Base-by-base conservation (phyloP, 768 basidiomycete species). In the Tephrocybe sp. region DNA sequence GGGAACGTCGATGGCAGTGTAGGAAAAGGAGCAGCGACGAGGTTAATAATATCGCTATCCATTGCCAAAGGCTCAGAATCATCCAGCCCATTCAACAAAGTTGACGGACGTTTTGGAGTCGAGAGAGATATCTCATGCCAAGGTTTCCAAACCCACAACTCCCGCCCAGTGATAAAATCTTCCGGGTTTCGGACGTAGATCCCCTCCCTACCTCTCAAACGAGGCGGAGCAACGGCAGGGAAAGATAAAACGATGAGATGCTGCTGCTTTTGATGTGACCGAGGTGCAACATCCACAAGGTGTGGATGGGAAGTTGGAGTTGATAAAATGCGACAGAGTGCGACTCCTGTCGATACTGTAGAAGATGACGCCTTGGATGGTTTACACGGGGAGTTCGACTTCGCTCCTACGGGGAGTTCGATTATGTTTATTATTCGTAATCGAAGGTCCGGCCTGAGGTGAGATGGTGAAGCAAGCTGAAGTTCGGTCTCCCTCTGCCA, bases 401-500 rank as follows among this genome's bases (percentile, higher is more conserved):
- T 64, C 11, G 52, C 39, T 17, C 64, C 60, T 1, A 43, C 40
- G 26, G 73, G 64, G 13, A 54, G 34, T 49, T 78, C 71, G 0
- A 79, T 59, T 20, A 82, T 66, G 26, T 70, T 68, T 26, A 73
- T 39, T 16, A 85, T 65, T 31, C 66, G 73, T 0, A 80, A 67
- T 32, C 66, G 70, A 38, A 83, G 63, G 51, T 81, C 78, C 14
- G 72, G 65, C 5, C 66, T 53, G 14, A 68, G 54, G 5, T 67
- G 55, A 39, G 57, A 65, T 12, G 65, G 61, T 5, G 68, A 42
- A 0, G 67, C 68, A n/a, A 67, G 68, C 31, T 39, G 46, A 33
- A 47, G 49, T 31, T 75, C 72, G 33, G 73, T 70, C 47, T 80
- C 78, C 47, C 74, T 75, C 46, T 72, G 72, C 83, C 83, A 85